phyloP scores from a whole-genome alignment of 805 yeast species.

The Torulaspora indica region DNA sequence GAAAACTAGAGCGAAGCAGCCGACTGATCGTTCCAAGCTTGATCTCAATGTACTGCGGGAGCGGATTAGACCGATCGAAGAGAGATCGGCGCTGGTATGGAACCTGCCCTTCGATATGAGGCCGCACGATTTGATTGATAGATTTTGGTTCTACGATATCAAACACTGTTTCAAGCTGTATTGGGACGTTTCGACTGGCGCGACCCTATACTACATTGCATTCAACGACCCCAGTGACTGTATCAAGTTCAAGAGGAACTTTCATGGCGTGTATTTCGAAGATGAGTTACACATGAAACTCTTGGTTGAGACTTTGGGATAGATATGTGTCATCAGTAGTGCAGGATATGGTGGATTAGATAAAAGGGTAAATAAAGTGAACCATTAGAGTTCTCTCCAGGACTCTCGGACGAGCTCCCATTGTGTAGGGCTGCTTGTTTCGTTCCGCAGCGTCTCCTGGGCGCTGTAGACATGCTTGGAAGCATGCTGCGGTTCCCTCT shows the following conservation, averaged over 20 bases:
- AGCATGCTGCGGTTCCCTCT: conserved; percentile 36
- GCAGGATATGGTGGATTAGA: background rate
- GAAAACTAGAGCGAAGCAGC: background rate
- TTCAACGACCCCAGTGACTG: conserved; percentile 48
- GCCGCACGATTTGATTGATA: conserved; percentile 18
- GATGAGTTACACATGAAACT: conserved; percentile 19
- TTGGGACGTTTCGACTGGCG: conserved; percentile 20
- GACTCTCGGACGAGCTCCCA: conserved; percentile 65
- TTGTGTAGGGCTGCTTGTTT: conserved; percentile 26
- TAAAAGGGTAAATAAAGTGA: background rate
- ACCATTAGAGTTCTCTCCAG: conserved; percentile 47
- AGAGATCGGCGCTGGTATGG: conserved; percentile 29
- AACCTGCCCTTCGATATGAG: conserved; percentile 25
- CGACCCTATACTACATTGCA: conserved; percentile 25
- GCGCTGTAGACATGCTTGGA: conserved; percentile 14
- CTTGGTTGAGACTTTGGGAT: conserved; percentile 20
- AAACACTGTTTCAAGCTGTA: conserved; percentile 28
- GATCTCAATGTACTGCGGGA: conserved; percentile 10
- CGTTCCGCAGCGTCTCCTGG: conserved; percentile 21
- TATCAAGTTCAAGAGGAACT: conserved; percentile 45
- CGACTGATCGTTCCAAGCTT: background rate
- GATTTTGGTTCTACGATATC: conserved; percentile 34
- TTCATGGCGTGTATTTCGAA: conserved; percentile 42
- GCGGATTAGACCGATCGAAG: conserved; percentile 17
- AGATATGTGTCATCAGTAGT: background rate